A percentile compares a stretch with the other conserved stretches of the same genome.
These are phyloP conservation scores for Ochromonas danica DNA, from an alignment of 108 stramenopile genomes.

Conservation along the genomic window DNA sequence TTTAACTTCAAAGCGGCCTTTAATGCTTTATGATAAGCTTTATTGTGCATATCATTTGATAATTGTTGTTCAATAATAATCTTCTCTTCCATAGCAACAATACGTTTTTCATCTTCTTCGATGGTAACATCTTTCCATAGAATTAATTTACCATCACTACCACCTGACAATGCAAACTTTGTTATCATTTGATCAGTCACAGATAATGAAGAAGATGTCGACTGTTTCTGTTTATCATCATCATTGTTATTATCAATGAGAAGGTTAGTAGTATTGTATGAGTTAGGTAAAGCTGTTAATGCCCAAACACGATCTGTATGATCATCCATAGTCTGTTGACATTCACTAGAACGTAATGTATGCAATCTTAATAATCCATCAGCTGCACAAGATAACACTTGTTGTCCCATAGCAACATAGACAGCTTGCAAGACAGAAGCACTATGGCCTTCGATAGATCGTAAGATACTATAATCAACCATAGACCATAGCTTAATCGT, in stretches of 20 bases:
- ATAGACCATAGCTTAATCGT: slow-evolving; percentile 92
- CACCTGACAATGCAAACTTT: slow-evolving; percentile 78
- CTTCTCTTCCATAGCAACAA: slow-evolving; percentile 66
- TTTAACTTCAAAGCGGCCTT: slow-evolving; percentile 49
- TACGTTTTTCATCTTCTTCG: slow-evolving; percentile 67
- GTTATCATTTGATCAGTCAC: too few species aligned
- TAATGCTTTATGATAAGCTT: slow-evolving; percentile 62
- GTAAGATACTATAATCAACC: slow-evolving; percentile 77
- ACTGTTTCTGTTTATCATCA: too few species aligned
- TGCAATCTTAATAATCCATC: slow-evolving; percentile 91
- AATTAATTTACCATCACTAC: slow-evolving; percentile 80
- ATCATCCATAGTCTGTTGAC: slow-evolving; percentile 81
- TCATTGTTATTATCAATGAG: too few species aligned
- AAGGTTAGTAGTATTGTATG: too few species aligned
- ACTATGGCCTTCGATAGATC: slow-evolving; percentile 87
- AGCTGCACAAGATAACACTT: slow-evolving; percentile 81
- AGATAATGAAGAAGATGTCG: too few species aligned
- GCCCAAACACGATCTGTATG: slow-evolving; percentile 93
- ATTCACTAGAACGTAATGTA: slow-evolving; percentile 90
- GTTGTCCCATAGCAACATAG: slow-evolving; percentile 47
- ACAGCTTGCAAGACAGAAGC: slow-evolving; percentile 72
- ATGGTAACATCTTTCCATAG: slow-evolving; percentile 87
- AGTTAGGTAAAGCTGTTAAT: slow-evolving; percentile 60
- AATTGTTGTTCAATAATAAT: slow-evolving; percentile 76
- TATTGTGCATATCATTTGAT: slow-evolving; percentile 77